Evolutionary conservation across 768 basidiomycete species (phyloP), one percentile per base, ranked within the genome.

Genomic region (Chlorophyllum brunneum): DNA sequence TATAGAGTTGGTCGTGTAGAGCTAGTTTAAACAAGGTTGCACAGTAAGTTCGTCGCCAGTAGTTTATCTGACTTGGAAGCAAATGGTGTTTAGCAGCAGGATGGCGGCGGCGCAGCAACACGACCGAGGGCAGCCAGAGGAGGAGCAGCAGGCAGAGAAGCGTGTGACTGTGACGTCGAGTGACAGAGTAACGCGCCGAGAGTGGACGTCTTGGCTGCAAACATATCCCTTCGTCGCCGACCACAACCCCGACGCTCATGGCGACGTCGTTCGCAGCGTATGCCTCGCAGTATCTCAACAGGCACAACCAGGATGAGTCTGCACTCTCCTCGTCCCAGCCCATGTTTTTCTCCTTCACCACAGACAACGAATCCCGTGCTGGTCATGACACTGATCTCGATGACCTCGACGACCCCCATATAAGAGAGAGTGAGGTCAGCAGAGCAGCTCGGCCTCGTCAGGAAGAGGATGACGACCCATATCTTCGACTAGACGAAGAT

Each of bases 301-400:
- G 79, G 58, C 82, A 81, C 61, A 76, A 68, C 44, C 54, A 61
- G 54, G 63, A 70, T 54, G 71, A 74, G 52, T 73, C 79, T 31
- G 79, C 77, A 59, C 69, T 79, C 60, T 77, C 79, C 34, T 78
- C 81, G 18, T 83, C 82, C 33, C 88, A 89, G 68, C 89, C 90
- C 48, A 80, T 92, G 67, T 92, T 92, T 76, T 92, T 88, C 76
- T 92, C 89, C 16, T 91, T 92, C 67, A 84, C 84, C 39, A 88
- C 88, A 56, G 86, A 88, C 70, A 77, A 83, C 48, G 86, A 77
- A 49, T 82, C 73, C 54, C 65, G 78, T 65, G 69, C 71, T 59
- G 80, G 76, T 54, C 68, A 73, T 62, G 66, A 71, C 55, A 65
- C 71, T 57, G 70, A 75, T 66, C 69, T 86, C 38, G 86, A 88